These are phyloP conservation scores for Pseudogymnoascus sp. DNA, from an alignment of 2,329 filamentous ascomycete species.

Conservation along the genomic window DNA sequence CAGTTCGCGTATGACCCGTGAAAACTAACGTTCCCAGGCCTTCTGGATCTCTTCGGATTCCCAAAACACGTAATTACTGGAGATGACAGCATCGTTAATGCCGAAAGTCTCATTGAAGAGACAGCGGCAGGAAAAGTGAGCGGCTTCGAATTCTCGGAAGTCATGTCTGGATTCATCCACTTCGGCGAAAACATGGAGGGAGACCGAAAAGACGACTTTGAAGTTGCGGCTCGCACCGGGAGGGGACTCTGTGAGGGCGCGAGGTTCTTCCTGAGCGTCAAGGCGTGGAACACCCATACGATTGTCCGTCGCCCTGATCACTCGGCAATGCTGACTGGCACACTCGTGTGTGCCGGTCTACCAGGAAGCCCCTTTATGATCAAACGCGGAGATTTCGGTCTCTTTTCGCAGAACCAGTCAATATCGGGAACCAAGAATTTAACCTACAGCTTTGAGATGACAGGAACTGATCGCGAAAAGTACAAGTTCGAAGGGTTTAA, in stretches of 20 bases:
- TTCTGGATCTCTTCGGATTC: slow-evolving; percentile 47
- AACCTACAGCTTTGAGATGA: slow-evolving; percentile 55
- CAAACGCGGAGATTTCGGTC: slow-evolving; percentile 47
- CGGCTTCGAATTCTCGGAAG: slow-evolving; percentile 55
- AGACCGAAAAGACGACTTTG: slow-evolving; percentile 44
- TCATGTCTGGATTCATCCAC: slow-evolving; percentile 57
- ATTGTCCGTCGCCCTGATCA: slow-evolving; percentile 43
- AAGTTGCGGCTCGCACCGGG: slow-evolving; percentile 44
- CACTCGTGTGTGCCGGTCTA: slow-evolving; percentile 49
- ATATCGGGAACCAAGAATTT: slow-evolving; percentile 51
- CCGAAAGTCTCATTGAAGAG: slow-evolving; percentile 32
- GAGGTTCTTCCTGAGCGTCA: slow-evolving; percentile 51
- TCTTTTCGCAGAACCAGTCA: slow-evolving; percentile 47
- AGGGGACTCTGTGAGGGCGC: slow-evolving; percentile 48
- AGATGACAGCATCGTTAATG: slow-evolving; percentile 34
- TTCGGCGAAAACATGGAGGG: slow-evolving; percentile 34
- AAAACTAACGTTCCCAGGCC: slow-evolving; percentile 19
- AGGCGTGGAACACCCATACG: slow-evolving; percentile 44
- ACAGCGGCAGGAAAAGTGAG: slow-evolving; percentile 30
- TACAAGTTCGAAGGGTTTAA: slow-evolving; percentile 57
- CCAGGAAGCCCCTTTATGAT: slow-evolving; percentile 54
- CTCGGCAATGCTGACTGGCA: slow-evolving; percentile 48
- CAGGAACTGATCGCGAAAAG: slow-evolving; percentile 42
- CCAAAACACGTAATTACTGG: slow-evolving; percentile 34
- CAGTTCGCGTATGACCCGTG: not conserved